phyloP scores from a whole-genome alignment of 352 stramenopile genomes.

The Saprolegnia parasitica region DNA sequence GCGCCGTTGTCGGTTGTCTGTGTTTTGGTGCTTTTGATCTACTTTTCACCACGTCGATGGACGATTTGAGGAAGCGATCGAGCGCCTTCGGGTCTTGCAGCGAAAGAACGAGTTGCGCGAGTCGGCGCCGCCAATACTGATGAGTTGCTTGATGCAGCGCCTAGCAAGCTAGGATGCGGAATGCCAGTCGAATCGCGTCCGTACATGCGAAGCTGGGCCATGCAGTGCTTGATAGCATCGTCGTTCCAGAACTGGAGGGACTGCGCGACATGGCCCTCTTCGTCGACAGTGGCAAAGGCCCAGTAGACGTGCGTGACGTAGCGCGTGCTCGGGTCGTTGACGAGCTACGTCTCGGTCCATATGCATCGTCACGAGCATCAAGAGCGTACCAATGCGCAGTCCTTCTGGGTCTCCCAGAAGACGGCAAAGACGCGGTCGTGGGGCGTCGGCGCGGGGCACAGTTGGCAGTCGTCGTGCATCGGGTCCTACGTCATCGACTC shows the following conservation, averaged over 20 bases:
- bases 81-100: background rate
- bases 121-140: background rate
- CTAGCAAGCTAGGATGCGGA: no score
- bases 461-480: constrained; percentile 6
- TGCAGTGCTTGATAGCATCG: background rate
- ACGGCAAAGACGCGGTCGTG: constrained; percentile 16
- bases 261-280: background rate
- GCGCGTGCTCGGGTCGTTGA: background rate
- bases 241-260: constrained; percentile 13
- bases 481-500: constrained; percentile 15
- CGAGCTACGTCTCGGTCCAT: no score
- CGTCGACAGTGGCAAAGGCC: constrained; percentile 8
- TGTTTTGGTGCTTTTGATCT: no score
- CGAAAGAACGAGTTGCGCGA: background rate
- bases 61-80: constrained; percentile 2
- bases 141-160: constrained; percentile 19
- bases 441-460: background rate
- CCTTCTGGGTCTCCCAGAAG: constrained; percentile 16
- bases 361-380: background rate
- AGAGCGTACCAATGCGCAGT: background rate
- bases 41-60: no score
- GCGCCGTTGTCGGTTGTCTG: no score
- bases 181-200: background rate
- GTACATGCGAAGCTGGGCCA: constrained; percentile 5
- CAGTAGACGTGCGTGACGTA: constrained; percentile 17